Base-by-base conservation (phyloP, 176 grass and related monocot genomes). In the Tillandsia leiboldiana region DNA sequence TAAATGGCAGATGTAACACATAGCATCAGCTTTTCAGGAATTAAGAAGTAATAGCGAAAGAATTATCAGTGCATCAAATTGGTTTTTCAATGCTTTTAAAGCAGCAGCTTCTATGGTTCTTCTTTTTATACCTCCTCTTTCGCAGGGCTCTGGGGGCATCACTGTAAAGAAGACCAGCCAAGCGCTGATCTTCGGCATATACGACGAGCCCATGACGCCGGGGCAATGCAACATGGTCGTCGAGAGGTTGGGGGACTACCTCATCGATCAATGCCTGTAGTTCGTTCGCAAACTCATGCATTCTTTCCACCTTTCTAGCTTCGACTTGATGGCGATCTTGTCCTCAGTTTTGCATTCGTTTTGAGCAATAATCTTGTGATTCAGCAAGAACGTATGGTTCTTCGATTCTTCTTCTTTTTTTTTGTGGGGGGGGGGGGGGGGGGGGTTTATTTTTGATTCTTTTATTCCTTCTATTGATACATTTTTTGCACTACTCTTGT, bases 191-290 rank as follows among this genome's bases (percentile, higher is more conserved):
- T 66, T 96, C 22, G 92, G 92, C 72, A 82, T 96, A 72, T 96
- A 96, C 49, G 92, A 96, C 51, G 88, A 96, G 79, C 92, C 92
- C 20, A 96, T 91, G 92, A 91, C 92, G 57, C 86, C 86, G 8
- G 88, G 88, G 0, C 92, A 91, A 71, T 96, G 92, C 80, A 96
- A 86, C 77, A 58, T 96, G 80, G 80, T 96, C 68, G 88, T 96
- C 29, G 92, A 96, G 81, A 87, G 78, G 81, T 85, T 96, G 51
- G 92, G 92, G 22, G 88, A 96, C 74, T 96, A 91, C 79, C 92
- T 96, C 72, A 9, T 73, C 70, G 88, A 96, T 33, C 88, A 91
- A 81, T 88, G 86, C 79, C 77, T 88, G 73, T 96, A 85, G 81
- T 80, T 13, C 33, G 10, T 18, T 8, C 54, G 48, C 11, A 20